phyloP scores from a whole-genome alignment of 2,329 filamentous ascomycete species.

The Pseudomassariella vexata region DNA sequence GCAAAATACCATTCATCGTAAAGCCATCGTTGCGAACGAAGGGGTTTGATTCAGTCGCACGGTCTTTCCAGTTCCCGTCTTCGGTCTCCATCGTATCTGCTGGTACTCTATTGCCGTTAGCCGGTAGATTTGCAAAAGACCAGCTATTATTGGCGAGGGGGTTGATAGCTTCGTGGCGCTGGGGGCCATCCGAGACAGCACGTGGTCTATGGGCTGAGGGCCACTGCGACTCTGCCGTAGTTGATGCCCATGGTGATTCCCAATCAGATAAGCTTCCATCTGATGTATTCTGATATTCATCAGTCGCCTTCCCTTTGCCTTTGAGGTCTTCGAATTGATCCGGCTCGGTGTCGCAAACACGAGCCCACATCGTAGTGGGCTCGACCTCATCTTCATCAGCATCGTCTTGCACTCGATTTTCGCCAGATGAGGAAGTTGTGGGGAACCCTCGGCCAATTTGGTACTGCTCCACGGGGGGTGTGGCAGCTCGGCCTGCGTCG shows the following conservation, averaged over 20 bases:
- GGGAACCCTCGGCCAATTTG: background rate
- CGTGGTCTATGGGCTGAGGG: constrained; percentile 33
- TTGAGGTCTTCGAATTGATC: constrained; percentile 7
- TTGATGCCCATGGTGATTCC: constrained; percentile 3
- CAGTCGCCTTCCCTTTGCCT: constrained; percentile 14
- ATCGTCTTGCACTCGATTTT: background rate
- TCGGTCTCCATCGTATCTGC: background rate
- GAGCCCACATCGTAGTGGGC: no score
- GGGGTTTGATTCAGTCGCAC: no score
- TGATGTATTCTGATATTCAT: constrained; percentile 1
- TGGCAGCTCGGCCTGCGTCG: no score
- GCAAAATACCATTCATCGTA: no score
- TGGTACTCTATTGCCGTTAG: constrained; percentile 7
- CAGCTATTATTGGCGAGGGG: constrained; percentile 56
- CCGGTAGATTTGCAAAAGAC: constrained; percentile 43
- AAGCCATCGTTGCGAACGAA: no score
- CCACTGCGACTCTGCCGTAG: no score
- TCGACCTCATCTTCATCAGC: no score
- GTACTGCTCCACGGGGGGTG: no score
- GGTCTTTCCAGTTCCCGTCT: constrained; percentile 9
- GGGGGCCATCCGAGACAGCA: constrained; percentile 52
- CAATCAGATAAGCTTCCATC: background rate
- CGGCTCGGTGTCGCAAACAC: no score
- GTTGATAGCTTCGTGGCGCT: constrained; percentile 35
- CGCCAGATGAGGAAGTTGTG: background rate